Evolutionary conservation across 1,284 basidiomycete genomes (phyloP).

Genomic region (Flammula alnicola): DNA sequence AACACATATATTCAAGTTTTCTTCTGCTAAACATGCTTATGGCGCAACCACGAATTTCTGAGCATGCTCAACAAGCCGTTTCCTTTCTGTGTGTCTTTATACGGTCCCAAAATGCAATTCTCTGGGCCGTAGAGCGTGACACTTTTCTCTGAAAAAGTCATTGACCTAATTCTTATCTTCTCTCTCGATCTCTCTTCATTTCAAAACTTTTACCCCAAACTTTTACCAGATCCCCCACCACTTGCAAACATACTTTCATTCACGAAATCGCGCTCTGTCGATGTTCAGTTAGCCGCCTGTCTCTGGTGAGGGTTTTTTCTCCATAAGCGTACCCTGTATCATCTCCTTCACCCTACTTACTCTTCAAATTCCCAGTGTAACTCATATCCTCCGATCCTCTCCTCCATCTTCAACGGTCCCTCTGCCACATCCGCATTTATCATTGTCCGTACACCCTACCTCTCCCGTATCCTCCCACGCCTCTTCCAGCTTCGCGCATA

Average conservation of each 20-base stretch:
- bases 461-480: slow-evolving; percentile 7
- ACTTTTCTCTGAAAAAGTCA: too few species aligned
- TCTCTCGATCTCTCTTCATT: not conserved
- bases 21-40: not conserved
- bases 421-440: slow-evolving; percentile 4
- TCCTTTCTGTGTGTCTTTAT: too few species aligned
- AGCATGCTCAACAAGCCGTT: too few species aligned
- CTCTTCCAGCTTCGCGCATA: not conserved
- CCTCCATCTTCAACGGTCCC: slow-evolving; percentile 24
- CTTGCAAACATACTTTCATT: slow-evolving; percentile 50
- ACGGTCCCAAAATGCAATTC: too few species aligned
- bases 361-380: slow-evolving; percentile 44
- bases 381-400: slow-evolving; percentile 58
- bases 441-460: slow-evolving; percentile 1
- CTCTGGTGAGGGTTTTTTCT: slow-evolving; percentile 53
- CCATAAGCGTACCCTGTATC: too few species aligned
- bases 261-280: slow-evolving; percentile 56
- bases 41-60: too few species aligned
- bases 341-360: too few species aligned
- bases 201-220: not conserved
- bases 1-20: not conserved
- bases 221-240: slow-evolving; percentile 32
- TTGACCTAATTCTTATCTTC: not conserved
- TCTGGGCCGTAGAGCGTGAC: too few species aligned
- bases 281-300: slow-evolving; percentile 70